phyloP scores from a whole-genome alignment of 805 yeast species.

The Candida chilensis region DNA sequence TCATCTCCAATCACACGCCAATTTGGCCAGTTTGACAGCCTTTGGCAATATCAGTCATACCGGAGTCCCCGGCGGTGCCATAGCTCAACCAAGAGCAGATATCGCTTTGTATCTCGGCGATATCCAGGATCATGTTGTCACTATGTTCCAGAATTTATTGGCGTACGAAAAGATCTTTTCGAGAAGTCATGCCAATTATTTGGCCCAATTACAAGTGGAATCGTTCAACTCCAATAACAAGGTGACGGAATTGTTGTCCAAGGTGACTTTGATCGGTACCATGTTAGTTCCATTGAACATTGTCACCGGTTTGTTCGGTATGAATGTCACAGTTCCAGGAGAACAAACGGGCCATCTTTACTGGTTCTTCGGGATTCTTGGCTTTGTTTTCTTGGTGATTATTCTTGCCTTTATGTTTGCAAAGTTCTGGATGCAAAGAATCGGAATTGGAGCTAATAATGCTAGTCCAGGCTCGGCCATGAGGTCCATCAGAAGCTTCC shows the following conservation, averaged over 20 bases:
- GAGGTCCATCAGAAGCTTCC: slow-evolving; percentile 13
- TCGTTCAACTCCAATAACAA: slow-evolving; percentile 79
- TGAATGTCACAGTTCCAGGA: slow-evolving; percentile 91
- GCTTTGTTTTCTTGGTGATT: slow-evolving; percentile 32
- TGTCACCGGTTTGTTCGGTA: slow-evolving; percentile 88
- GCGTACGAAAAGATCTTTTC: slow-evolving; percentile 92
- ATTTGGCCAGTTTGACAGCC: no score
- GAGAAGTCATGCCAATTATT: slow-evolving; percentile 83
- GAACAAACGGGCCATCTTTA: slow-evolving; percentile 28
- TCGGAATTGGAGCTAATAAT: slow-evolving; percentile 4
- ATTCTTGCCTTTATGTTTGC: slow-evolving; percentile 30
- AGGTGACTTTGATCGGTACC: slow-evolving; percentile 87
- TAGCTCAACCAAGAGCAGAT: slow-evolving; percentile 72
- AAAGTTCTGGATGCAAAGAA: slow-evolving; percentile 9
- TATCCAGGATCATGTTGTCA: slow-evolving; percentile 93
- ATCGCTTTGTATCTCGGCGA: slow-evolving; percentile 90
- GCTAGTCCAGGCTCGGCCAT: slow-evolving; percentile 6
- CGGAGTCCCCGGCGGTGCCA: no score
- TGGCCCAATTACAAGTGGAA: slow-evolving; percentile 92
- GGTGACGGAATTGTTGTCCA: slow-evolving; percentile 80
- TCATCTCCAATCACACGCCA: no score
- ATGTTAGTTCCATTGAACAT: slow-evolving; percentile 83
- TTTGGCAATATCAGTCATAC: no score
- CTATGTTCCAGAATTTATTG: slow-evolving; percentile 86
- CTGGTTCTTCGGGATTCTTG: slow-evolving; percentile 69